Conservation (phyloP, 768 basidiomycete genomes). For the Glaciozyma antarctica region DNA sequence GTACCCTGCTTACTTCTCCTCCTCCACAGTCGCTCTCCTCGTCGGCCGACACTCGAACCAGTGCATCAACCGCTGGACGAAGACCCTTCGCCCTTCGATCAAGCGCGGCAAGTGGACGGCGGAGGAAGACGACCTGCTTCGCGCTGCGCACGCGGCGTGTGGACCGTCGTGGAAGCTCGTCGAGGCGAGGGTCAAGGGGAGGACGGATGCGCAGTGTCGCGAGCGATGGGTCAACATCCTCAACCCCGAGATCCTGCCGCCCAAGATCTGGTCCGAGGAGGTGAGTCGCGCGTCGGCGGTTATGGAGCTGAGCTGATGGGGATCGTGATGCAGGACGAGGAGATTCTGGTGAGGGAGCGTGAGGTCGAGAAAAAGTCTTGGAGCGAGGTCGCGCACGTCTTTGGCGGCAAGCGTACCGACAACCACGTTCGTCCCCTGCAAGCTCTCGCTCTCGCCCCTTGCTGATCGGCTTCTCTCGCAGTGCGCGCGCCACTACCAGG, state of each 20-base stretch:
- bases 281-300: constrained; percentile 1
- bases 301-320: neutral
- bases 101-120: constrained; percentile 17
- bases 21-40: constrained; percentile 13
- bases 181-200: constrained; percentile 3
- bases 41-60: constrained; percentile 1
- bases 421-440: constrained; percentile 6
- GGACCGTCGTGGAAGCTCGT: constrained; percentile 18
- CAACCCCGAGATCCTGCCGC: constrained; percentile 8
- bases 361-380: constrained; percentile 13
- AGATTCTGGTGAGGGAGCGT: neutral
- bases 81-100: constrained; percentile 18
- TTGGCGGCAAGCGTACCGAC: constrained; percentile 6
- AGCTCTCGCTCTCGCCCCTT: neutral
- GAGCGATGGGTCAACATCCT: constrained; percentile 28
- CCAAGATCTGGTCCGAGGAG: constrained; percentile 21
- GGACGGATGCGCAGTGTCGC: constrained; percentile 29
- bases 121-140: constrained; percentile 17
- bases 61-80: constrained; percentile 25
- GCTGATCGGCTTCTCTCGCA: neutral
- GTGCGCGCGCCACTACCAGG: constrained; percentile 15
- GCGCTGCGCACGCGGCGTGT: constrained; percentile 4
- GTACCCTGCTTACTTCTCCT: neutral
- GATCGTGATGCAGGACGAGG: constrained; percentile 12
- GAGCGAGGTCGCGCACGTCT: constrained; percentile 12